These are phyloP conservation scores for Mycena belliarum DNA, from an alignment of 768 basidiomycete genomes.

Conservation along the genomic window DNA sequence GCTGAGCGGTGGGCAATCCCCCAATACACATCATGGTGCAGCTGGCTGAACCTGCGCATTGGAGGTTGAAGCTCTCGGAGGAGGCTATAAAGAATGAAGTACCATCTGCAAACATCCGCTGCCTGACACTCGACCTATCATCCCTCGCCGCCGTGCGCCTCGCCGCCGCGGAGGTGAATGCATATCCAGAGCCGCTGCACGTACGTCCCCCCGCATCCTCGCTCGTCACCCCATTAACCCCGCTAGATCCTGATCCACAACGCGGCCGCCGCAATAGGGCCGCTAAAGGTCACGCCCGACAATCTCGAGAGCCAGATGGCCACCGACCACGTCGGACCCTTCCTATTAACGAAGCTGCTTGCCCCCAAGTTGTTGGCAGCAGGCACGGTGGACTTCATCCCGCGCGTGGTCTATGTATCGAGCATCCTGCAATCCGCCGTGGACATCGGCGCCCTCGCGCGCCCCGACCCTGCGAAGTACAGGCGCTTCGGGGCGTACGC, in stretches of 20 bases:
- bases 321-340: conserved; percentile 1
- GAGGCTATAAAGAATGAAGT: no score
- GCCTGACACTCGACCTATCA: no score
- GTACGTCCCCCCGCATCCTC: no score
- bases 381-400: background rate
- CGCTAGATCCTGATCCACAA: conserved; percentile 9
- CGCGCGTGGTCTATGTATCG: background rate
- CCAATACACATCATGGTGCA: no score
- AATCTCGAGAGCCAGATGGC: conserved; percentile 8
- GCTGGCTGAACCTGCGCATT: no score
- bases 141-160: no score
- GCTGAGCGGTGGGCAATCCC: no score
- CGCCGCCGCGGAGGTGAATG: no score
- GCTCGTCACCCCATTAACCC: no score
- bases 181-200: no score
- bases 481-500: background rate
- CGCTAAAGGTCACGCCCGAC: conserved; percentile 6
- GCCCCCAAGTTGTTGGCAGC: background rate
- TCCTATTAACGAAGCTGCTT: background rate
- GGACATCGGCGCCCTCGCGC: background rate
- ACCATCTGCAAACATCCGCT: no score
- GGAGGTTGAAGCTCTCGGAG: no score
- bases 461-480: background rate
- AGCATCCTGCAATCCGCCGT: background rate
- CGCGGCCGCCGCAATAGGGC: background rate